A percentile compares a stretch with the other conserved stretches of the same genome.
phyloP scores from a whole-genome alignment of 768 basidiomycete species.

The Boletus tylopilopsis region DNA sequence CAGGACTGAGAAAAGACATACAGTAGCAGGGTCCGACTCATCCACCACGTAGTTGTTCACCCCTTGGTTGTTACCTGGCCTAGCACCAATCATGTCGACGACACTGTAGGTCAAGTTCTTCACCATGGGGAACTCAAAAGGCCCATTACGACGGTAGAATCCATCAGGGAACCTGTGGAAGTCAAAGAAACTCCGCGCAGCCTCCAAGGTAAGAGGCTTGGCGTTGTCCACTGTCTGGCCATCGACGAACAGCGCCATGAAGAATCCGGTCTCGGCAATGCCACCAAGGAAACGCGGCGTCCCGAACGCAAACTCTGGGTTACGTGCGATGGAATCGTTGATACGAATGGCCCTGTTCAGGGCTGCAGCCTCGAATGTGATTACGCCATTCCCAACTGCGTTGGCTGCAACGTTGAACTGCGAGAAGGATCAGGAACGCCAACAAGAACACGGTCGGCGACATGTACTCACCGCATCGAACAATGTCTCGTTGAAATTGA shows the following conservation, averaged over 20 bases:
- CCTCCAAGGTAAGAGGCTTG: slow-evolving; percentile 6
- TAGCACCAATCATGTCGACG: not conserved
- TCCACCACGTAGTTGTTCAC: slow-evolving; percentile 11
- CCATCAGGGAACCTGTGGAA: slow-evolving; percentile 12
- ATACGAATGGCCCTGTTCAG: slow-evolving; percentile 16
- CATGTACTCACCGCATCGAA: slow-evolving; percentile 11
- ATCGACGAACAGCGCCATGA: slow-evolving; percentile 19
- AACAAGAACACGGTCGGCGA: not conserved
- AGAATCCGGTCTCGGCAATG: slow-evolving; percentile 15
- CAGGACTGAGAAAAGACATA: not conserved
- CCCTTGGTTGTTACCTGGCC: slow-evolving; percentile 15
- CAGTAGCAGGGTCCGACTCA: slow-evolving; percentile 4
- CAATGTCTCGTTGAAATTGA: slow-evolving; percentile 22
- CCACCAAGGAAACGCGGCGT: slow-evolving; percentile 12
- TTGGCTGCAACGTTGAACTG: slow-evolving; percentile 14
- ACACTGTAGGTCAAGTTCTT: not conserved
- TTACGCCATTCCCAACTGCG: slow-evolving; percentile 9
- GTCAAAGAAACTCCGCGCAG: slow-evolving; percentile 14
- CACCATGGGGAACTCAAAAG: slow-evolving; percentile 3
- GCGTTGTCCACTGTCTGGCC: slow-evolving; percentile 12
- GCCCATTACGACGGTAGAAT: slow-evolving; percentile 13
- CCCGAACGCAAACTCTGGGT: slow-evolving; percentile 16
- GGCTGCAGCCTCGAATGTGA: slow-evolving; percentile 17
- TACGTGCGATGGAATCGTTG: slow-evolving; percentile 22
- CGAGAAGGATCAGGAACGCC: not conserved